Conservation (phyloP, 352 stramenopile species). For the Pythium plurisporium region DNA sequence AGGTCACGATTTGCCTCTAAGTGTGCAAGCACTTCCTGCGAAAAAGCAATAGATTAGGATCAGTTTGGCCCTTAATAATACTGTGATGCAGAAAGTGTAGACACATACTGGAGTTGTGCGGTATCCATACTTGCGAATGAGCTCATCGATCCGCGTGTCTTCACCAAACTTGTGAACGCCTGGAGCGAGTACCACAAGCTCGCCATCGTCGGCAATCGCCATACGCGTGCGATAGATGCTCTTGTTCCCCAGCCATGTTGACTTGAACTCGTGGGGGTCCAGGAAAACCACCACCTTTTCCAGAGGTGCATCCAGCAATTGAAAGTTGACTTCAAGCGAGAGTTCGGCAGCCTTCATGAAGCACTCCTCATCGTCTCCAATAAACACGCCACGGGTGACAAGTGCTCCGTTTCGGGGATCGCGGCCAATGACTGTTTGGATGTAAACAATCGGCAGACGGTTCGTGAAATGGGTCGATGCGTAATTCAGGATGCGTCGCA, state of each 20-base stretch:
- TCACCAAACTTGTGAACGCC: conserved; percentile 94
- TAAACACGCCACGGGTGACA: conserved; percentile 91
- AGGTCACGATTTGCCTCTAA: conserved; percentile 91
- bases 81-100: background rate
- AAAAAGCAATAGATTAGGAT: background rate
- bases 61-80: no score
- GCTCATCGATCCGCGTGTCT: conserved; percentile 89
- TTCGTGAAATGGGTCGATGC: conserved; percentile 90
- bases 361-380: conserved; percentile 95
- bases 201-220: conserved; percentile 93
- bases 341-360: conserved; percentile 94
- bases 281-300: conserved; percentile 96
- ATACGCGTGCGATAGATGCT: conserved; percentile 97
- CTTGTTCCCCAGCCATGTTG: conserved; percentile 98
- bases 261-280: conserved; percentile 96
- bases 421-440: conserved; percentile 93
- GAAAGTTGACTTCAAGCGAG: conserved; percentile 96
- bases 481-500: conserved; percentile 95
- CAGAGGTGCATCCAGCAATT: conserved; percentile 87
- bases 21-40: conserved; percentile 90
- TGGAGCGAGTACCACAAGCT: conserved; percentile 94
- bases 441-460: conserved; percentile 92
- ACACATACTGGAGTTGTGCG: conserved; percentile 87
- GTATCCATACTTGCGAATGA: conserved; percentile 98
- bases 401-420: conserved; percentile 39